Evolutionary conservation across 2,329 filamentous ascomycete species (phyloP).

Genomic region (Pseudocercospora cruenta): DNA sequence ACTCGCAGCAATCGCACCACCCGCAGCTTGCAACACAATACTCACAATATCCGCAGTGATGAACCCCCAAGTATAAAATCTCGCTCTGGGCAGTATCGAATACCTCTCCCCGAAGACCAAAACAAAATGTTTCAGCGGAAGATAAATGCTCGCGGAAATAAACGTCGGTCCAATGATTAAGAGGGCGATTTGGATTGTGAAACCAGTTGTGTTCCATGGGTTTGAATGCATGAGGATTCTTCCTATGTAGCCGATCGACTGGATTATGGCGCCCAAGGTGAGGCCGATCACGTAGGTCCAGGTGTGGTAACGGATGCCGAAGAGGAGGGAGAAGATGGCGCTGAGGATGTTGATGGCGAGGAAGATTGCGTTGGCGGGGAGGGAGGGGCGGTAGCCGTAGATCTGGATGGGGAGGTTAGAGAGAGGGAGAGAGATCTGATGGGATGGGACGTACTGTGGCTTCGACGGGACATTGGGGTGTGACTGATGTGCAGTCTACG

Average conservation of each 20-base stretch:
- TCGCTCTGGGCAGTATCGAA: conserved; percentile 46
- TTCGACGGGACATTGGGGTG: not conserved
- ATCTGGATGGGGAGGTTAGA: not conserved
- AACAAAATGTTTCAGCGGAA: conserved; percentile 53
- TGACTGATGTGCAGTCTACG: not conserved
- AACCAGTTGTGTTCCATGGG: conserved; percentile 44
- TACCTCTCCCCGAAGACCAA: conserved; percentile 47
- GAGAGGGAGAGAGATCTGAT: not conserved
- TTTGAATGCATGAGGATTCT: conserved; percentile 47
- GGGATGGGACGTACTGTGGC: not conserved
- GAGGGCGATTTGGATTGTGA: conserved; percentile 48
- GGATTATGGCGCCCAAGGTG: conserved; percentile 45
- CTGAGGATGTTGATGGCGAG: conserved; percentile 41
- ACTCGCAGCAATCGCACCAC: conserved; percentile 46
- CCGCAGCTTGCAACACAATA: conserved; percentile 63
- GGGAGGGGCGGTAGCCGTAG: not conserved
- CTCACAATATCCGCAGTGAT: conserved; percentile 58
- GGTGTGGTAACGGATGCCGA: conserved; percentile 41
- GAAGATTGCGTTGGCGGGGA: conserved; percentile 42
- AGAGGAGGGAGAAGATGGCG: conserved; percentile 38
- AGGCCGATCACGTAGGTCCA: conserved; percentile 46
- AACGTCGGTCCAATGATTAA: conserved; percentile 49
- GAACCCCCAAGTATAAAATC: conserved; percentile 55
- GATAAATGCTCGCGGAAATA: conserved; percentile 50
- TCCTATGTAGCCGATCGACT: conserved; percentile 48